Evolutionary conservation across 495 filamentous ascomycete genomes (phyloP), one percentile per base, ranked within the genome.

Genomic region (Penicillium salamii): DNA sequence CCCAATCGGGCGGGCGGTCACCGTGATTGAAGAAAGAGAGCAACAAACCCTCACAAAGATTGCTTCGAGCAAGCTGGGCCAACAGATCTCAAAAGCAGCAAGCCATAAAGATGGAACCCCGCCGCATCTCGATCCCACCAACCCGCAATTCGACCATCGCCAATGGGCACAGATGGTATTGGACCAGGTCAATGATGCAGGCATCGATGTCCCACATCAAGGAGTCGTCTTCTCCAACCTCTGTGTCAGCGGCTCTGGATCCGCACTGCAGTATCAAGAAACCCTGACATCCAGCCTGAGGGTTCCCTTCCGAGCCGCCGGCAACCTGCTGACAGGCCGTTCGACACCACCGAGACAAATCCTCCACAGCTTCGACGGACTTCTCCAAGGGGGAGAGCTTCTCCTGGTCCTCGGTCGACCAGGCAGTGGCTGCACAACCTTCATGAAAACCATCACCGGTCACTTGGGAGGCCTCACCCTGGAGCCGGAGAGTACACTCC

Each of bases 61-160:
- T 42, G 65, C 65, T 7, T 65, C 65, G 3, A 63, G 59, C 33
- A 59, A 49, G 24, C 38, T 59, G 6, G 65, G 65, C 19, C 59
- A 54, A 24, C 46, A 46, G 26, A 29, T 63, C 12, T 68, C 65
- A 1, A 44, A 42, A 12, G 34, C 53, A 11, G 40, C 51, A 7
- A 61, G 48, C 14, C 42, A 44, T 12, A 53, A 60, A 39, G 53
- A 50, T 2, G 45, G 29, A 11, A 43, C 52, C 17, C 77, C 78
- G 45, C 73, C 78, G 0, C 60, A 68, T 3, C 57, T 83, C 11
- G 76, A 84, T 61, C 80, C 80, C 32, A 61, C 58, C 37, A 70
- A 62, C 32, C 61, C 69, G 0, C 64, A 79, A 46, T 84, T 84
- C 57, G 74, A 78, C 59, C 69, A 78, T 5, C 64, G 75, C 21